phyloP scores from a whole-genome alignment of 495 filamentous ascomycete genomes.

The Cryomyces antarcticus region DNA sequence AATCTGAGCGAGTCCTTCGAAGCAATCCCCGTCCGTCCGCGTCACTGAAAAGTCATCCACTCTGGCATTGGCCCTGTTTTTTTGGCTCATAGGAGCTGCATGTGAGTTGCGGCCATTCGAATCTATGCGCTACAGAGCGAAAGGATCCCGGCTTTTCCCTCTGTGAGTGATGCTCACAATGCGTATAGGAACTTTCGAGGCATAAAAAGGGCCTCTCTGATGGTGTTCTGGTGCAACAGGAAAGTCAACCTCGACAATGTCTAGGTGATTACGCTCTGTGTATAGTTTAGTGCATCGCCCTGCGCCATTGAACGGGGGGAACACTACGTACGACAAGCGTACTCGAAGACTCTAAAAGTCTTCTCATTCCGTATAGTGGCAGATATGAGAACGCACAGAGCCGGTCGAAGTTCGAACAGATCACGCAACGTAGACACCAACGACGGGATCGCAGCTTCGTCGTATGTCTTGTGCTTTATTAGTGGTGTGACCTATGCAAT shows the following conservation, averaged over 20 bases:
- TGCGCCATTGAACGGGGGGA: not conserved
- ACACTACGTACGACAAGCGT: conserved; percentile 32
- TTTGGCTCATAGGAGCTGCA: no score
- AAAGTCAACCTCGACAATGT: conserved; percentile 11
- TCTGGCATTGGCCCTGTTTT: no score
- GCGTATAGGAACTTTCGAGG: conserved; percentile 13
- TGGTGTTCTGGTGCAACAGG: conserved; percentile 4
- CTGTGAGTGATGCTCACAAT: conserved; percentile 10
- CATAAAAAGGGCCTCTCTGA: conserved; percentile 16
- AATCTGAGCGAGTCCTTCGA: no score
- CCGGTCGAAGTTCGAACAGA: conserved; percentile 30
- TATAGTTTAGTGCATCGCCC: not conserved
- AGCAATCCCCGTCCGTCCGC: no score
- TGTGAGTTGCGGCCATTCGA: no score
- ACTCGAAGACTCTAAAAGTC: conserved; percentile 36
- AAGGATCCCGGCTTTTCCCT: not conserved
- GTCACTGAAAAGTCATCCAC: no score
- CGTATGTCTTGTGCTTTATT: conserved; percentile 36
- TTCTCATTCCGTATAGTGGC: conserved; percentile 42
- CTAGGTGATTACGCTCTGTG: conserved; percentile 12
- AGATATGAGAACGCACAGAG: conserved; percentile 32
- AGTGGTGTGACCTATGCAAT: not conserved
- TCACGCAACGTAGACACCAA: conserved; percentile 34
- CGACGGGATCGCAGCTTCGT: conserved; percentile 32
- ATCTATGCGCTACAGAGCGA: not conserved